Evolutionary conservation across 306 rosid species (phyloP).

Genomic region (Castanea mollissima): DNA sequence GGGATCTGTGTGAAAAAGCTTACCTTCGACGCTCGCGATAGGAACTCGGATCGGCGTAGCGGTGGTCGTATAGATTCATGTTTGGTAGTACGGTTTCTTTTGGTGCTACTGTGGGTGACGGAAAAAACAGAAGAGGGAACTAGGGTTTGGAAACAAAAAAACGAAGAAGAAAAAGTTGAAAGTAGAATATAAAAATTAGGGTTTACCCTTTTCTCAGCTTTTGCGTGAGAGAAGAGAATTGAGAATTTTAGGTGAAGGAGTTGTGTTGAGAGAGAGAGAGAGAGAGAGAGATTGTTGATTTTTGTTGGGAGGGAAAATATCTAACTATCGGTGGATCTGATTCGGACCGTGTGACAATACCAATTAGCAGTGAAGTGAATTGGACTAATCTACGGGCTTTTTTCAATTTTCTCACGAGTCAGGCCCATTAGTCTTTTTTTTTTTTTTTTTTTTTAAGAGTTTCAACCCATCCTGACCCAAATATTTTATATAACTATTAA

Average conservation of each 20-base stretch:
- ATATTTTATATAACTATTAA: too few species aligned
- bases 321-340: background rate
- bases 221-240: background rate
- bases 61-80: constrained; percentile 58
- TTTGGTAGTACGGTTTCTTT: background rate
- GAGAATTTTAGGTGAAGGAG: background rate
- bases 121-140: background rate
- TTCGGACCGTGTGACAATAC: background rate
- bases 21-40: constrained; percentile 87
- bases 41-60: constrained; percentile 63
- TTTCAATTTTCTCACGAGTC: too few species aligned
- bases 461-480: too few species aligned
- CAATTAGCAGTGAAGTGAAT: background rate
- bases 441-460: too few species aligned
- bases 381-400: too few species aligned
- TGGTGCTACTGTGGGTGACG: background rate
- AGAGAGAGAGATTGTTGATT: background rate
- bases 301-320: constrained; percentile 6
- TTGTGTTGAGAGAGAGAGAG: background rate
- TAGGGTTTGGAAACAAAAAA: constrained; percentile 29
- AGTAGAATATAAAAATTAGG: background rate
- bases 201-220: background rate
- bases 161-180: background rate
- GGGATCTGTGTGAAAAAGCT: background rate
- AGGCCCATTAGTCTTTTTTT: too few species aligned